Evolutionary conservation across 805 yeast genomes (phyloP), one percentile per base, ranked within the genome.

Genomic region (Komagataella kurtzmanii): DNA sequence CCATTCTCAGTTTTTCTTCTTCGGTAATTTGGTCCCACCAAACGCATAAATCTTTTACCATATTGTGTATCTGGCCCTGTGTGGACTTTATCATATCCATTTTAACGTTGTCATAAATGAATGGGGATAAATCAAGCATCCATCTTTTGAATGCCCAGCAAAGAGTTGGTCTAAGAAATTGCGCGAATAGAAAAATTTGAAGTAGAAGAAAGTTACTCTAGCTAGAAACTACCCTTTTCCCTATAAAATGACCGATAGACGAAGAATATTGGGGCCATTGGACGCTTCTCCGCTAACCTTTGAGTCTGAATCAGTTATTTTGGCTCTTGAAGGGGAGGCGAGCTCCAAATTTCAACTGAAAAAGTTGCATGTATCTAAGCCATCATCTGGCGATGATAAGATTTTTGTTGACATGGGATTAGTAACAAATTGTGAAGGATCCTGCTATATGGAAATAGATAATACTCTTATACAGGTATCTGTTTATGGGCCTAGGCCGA

Each of bases 401-500:
- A 70, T 83, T 47, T 88, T 75, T 67, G 65, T 83, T 40, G 74
- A 80, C 58, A 79, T 84, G 6, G 87, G 88, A 5, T 67, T 82
- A 43, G 74, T 85, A 40, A 74, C 79, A 40, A 85, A 85, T 59
- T 81, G 89, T 51, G 81, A 81, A 59, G 97, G 98, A 2, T 88
- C 96, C 18, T 77, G 95, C 2, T 86, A 84, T 57, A 61, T 88
- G 18, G 97, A 90, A 64, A 68, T 73, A 0, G 85, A 78, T 36
- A 73, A 77, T 23, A 77, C 77, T 23, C 76, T 81, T 48, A 65
- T 88, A 5, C 78, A 82, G 51, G 83, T 84, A 1, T 75, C 88
- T 3, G 81, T 91, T 0, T 86, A 81, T 65, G 98, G 98, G 0
- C 98, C 98, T 3, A 74, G 89, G 57, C 97, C 98, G 6, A 81